Percentiles rank a stretch among this genome's conserved stretches.
These are phyloP conservation scores for Skeletonema menzelii DNA, from an alignment of 108 stramenopile species.

Conservation along the genomic window DNA sequence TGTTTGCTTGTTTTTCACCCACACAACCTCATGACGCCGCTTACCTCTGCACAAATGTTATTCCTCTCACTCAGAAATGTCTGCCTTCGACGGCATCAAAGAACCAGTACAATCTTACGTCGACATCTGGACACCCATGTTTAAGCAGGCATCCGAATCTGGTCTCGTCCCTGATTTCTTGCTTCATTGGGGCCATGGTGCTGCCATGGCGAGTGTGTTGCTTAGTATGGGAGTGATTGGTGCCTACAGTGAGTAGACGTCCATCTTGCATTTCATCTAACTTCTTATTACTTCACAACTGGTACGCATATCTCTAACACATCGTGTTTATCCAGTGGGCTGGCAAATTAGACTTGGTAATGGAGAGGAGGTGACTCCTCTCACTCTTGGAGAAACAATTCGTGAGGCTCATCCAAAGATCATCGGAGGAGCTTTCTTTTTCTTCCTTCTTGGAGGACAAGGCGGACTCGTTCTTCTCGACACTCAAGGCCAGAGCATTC, in stretches of 20 bases:
- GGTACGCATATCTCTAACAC: constrained; percentile 27
- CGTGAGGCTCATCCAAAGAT: constrained; percentile 55
- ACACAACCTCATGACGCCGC: background rate
- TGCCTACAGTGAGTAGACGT: constrained; percentile 20
- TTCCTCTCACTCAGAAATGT: constrained; percentile 3
- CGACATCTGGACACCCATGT: constrained; percentile 48
- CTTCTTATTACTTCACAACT: constrained; percentile 10
- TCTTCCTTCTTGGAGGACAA: constrained; percentile 59
- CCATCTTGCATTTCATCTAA: background rate
- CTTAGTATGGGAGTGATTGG: constrained; percentile 49
- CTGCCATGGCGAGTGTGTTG: constrained; percentile 47
- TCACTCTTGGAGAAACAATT: constrained; percentile 57
- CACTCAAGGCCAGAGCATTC: constrained; percentile 40
- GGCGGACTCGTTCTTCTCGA: constrained; percentile 53
- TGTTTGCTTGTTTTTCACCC: background rate
- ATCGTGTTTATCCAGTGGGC: constrained; percentile 29
- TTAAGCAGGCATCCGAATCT: constrained; percentile 34
- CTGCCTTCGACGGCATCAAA: constrained; percentile 39
- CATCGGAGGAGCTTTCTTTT: constrained; percentile 45
- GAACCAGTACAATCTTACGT: constrained; percentile 45
- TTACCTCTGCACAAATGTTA: background rate
- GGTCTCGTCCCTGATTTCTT: constrained; percentile 45
- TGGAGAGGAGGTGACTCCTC: constrained; percentile 40
- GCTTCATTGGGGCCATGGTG: constrained; percentile 52
- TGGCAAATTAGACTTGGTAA: constrained; percentile 57